A percentile compares a stretch with the other conserved stretches of the same genome.
These are phyloP conservation scores for Suhomyces anneliseae DNA, from an alignment of 1,139 yeast species.

Conservation along the genomic window DNA sequence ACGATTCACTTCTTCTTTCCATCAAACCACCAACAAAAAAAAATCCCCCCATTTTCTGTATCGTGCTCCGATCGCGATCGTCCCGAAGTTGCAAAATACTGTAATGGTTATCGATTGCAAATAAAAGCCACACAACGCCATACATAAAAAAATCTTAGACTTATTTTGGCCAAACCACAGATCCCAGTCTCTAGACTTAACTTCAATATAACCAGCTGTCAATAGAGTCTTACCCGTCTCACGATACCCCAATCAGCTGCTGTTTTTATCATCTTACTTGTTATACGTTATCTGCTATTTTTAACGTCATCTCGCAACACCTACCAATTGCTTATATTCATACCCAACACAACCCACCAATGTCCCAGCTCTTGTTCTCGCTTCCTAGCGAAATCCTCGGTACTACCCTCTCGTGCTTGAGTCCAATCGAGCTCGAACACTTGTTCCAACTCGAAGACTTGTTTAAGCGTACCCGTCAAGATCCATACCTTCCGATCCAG, in stretches of 20 bases:
- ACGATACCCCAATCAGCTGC: no score
- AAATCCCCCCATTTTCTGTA: no score
- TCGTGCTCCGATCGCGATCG: no score
- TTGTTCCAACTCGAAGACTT: slow-evolving; percentile 16
- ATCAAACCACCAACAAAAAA: no score
- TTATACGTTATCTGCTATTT: no score
- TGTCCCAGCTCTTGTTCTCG: slow-evolving; percentile 6
- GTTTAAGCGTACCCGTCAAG: slow-evolving; percentile 2
- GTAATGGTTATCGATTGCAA: slow-evolving; percentile 2
- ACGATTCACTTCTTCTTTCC: no score
- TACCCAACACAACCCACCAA: neutral
- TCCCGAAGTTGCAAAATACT: slow-evolving; percentile 1
- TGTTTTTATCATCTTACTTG: no score
- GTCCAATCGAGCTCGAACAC: slow-evolving; percentile 16
- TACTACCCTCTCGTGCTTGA: slow-evolving; percentile 16
- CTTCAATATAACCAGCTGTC: no score
- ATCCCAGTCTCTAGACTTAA: no score
- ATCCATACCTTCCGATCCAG: slow-evolving; percentile 14
- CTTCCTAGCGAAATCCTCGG: slow-evolving; percentile 18
- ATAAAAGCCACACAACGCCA: neutral
- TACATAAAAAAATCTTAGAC: neutral
- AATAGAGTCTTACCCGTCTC: no score
- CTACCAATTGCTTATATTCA: neutral
- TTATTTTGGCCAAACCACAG: no score
- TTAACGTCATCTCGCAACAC: no score